These are phyloP conservation scores for Ephemerocybe angulata DNA, from an alignment of 768 basidiomycete genomes.

Conservation along the genomic window DNA sequence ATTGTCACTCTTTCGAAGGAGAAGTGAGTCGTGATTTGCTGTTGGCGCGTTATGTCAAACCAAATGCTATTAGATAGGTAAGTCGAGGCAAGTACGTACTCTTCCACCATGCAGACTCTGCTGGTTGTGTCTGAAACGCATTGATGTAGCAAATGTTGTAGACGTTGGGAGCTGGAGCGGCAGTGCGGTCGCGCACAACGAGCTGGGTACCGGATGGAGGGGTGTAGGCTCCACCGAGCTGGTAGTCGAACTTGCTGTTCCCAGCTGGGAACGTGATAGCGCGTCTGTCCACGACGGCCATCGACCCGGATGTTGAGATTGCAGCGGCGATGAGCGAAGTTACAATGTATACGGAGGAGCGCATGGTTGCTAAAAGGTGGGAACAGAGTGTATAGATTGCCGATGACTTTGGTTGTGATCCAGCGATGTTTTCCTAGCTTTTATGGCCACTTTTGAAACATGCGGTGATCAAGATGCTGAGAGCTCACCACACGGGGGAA, in stretches of 20 bases:
- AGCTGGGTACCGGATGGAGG: background rate
- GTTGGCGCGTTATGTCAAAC: background rate
- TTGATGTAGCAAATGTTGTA: conserved; percentile 1
- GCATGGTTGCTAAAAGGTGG: too few species aligned
- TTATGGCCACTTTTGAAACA: too few species aligned
- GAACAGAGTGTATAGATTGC: too few species aligned
- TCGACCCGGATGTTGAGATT: too few species aligned
- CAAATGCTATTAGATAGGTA: background rate
- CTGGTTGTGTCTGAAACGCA: background rate
- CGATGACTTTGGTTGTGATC: too few species aligned
- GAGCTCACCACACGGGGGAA: too few species aligned
- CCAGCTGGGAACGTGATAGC: background rate
- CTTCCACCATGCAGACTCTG: background rate
- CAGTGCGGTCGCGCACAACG: background rate
- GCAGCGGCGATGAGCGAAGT: too few species aligned
- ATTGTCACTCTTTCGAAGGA: background rate
- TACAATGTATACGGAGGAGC: too few species aligned
- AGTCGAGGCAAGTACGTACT: background rate
- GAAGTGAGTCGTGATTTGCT: background rate
- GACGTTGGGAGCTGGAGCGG: background rate
- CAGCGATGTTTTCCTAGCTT: too few species aligned
- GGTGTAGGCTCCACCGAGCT: background rate
- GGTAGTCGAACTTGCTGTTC: background rate
- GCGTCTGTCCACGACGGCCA: background rate
- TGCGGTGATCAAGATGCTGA: too few species aligned